phyloP scores from a whole-genome alignment of 2,329 filamentous ascomycete genomes.

The Scytalidium sp. region DNA sequence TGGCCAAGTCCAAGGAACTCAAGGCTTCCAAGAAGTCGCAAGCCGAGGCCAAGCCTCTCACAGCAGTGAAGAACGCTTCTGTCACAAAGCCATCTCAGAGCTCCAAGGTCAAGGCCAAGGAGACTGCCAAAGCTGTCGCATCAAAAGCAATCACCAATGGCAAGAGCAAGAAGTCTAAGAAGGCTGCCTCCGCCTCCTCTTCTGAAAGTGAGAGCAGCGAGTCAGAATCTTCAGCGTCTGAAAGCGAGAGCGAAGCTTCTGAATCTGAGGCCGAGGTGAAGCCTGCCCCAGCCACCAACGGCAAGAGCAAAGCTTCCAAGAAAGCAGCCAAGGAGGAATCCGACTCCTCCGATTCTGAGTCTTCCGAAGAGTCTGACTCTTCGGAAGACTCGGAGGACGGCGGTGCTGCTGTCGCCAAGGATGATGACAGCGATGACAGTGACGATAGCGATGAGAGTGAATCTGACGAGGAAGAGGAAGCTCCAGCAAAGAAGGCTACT shows the following conservation, averaged over 20 bases:
- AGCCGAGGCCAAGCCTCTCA: slow-evolving; percentile 46
- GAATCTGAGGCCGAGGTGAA: slow-evolving; percentile 20
- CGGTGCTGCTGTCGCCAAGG: slow-evolving; percentile 8
- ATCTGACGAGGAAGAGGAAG: slow-evolving; percentile 23
- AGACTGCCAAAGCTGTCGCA: slow-evolving; percentile 58
- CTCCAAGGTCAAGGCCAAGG: slow-evolving; percentile 65
- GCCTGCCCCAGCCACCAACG: neutral
- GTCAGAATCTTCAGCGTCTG: slow-evolving; percentile 19
- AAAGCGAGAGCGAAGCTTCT: slow-evolving; percentile 25
- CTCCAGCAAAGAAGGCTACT: slow-evolving; percentile 10
- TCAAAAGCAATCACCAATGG: slow-evolving; percentile 31
- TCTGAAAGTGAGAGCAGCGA: slow-evolving; percentile 33
- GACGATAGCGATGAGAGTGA: slow-evolving; percentile 28
- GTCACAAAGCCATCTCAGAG: slow-evolving; percentile 66
- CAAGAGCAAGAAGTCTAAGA: slow-evolving; percentile 44
- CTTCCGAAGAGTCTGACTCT: slow-evolving; percentile 19
- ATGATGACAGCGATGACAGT: slow-evolving; percentile 25
- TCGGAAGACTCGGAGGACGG: slow-evolving; percentile 22
- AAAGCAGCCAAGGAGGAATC: neutral
- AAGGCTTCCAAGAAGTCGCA: slow-evolving; percentile 50
- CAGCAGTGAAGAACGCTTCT: slow-evolving; percentile 61
- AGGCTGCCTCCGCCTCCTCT: slow-evolving; percentile 39
- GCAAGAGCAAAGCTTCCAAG: neutral
- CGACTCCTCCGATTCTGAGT: neutral
- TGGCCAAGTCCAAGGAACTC: slow-evolving; percentile 66